These are phyloP conservation scores for Trametes gibbosa DNA, from an alignment of 768 basidiomycete genomes.

Conservation along the genomic window DNA sequence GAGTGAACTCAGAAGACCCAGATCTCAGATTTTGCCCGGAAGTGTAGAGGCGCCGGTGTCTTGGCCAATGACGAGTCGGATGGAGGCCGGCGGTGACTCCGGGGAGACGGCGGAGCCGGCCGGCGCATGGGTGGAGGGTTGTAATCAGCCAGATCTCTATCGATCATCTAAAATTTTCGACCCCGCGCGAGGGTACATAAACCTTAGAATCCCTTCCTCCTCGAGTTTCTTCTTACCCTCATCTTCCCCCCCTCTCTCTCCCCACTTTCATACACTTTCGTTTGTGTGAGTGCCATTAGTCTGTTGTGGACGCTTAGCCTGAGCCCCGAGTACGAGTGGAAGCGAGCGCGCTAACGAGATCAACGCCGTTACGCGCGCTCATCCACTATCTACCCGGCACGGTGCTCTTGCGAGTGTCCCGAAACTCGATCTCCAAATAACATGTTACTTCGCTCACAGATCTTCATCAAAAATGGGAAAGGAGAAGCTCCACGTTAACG, in stretches of 20 bases:
- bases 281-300: conserved; percentile 39
- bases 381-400: conserved; percentile 17
- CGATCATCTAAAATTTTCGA: conserved; percentile 32
- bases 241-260: conserved; percentile 47
- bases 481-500: conserved; percentile 96
- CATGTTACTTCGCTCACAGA: conserved; percentile 39
- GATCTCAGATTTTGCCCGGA: conserved; percentile 8
- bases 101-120: conserved; percentile 20
- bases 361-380: conserved; percentile 11
- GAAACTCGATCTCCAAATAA: conserved; percentile 24
- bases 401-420: conserved; percentile 27
- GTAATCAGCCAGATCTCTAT: conserved; percentile 26
- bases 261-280: conserved; percentile 37
- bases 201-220: conserved; percentile 28
- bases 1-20: neutral
- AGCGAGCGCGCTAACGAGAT: neutral
- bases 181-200: conserved; percentile 31
- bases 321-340: neutral
- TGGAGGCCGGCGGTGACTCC: conserved; percentile 18
- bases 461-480: conserved; percentile 79
- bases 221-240: conserved; percentile 36
- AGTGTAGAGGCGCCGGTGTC: neutral
- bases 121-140: conserved; percentile 22
- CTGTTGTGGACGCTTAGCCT: neutral
- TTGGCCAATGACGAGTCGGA: neutral